Evolutionary conservation across 306 rosid genomes (phyloP), one percentile per base, ranked within the genome.

Genomic region (Fragaria ananassa): DNA sequence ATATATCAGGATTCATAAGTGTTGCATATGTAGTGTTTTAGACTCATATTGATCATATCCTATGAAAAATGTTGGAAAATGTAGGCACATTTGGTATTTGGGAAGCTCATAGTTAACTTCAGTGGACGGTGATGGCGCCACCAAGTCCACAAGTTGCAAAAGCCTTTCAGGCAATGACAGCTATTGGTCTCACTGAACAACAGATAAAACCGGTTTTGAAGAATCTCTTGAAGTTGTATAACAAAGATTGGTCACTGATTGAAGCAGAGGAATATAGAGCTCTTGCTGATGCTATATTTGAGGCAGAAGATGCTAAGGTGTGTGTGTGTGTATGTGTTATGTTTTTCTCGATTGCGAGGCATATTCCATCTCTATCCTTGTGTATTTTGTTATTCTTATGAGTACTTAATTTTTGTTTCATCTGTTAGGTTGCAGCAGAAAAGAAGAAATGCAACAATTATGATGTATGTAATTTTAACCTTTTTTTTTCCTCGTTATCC

Each of bases 231-330:
- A 89, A 75, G 46, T 71, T 91, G 86, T 95, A 90, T 85, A 92
- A 95, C 34, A 89, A 82, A 73, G 86, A 92, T 70, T 92, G 99
- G 99, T 91, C 82, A 49, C 92, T 95, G 18, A 95, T 95, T 46
- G 99, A 95, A 89, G 92, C 78, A 88, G 99, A 95, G 85, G 89
- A 81, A 71, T 95, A 90, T 73, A 84, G 97, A 84, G 97, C 66
- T 86, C 90, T 95, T 35, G 90, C 89, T 62, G 97, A 92, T 88
- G 93, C 97, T 42, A 88, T 95, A 71, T 92, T 95, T 73, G 97
- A 95, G 19, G 92, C 77, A 21, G 97, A 89, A 19, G 98, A 95
- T 12, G 79, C 50, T 58, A 51, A 82, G 97, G 97, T 90, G 46
- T 70, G 60, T 69, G 54, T 53, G 23, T 57, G 23, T 25, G 2